phyloP scores from a whole-genome alignment of 1,284 basidiomycete genomes.

The Puccinia polysora region DNA sequence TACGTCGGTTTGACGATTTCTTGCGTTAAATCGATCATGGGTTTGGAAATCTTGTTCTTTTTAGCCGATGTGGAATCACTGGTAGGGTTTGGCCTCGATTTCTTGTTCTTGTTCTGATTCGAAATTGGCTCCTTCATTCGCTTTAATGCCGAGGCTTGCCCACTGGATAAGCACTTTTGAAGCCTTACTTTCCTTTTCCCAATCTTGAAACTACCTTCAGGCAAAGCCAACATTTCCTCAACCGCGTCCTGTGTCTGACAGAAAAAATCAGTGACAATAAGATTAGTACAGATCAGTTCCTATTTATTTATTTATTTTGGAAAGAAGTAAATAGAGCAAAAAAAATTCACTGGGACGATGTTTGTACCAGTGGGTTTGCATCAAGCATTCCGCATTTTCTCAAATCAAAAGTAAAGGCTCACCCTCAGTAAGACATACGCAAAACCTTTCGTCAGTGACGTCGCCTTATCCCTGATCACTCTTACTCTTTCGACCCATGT shows the following conservation, averaged over 20 bases:
- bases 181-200: slow-evolving; percentile 38
- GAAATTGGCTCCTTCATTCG: slow-evolving; percentile 1
- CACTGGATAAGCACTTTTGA: slow-evolving; percentile 25
- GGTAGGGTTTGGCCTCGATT: not conserved
- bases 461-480: slow-evolving; percentile 38
- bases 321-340: too few relatives aligned
- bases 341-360: not conserved
- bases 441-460: slow-evolving; percentile 36
- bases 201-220: slow-evolving; percentile 30
- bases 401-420: not conserved
- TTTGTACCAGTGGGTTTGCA: not conserved
- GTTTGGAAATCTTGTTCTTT: not conserved
- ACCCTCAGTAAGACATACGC: slow-evolving; percentile 40
- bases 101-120: not conserved
- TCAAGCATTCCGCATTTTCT: not conserved
- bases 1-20: slow-evolving; percentile 12
- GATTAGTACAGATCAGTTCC: not conserved
- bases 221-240: slow-evolving; percentile 39
- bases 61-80: not conserved
- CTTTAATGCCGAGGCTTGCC: slow-evolving; percentile 22
- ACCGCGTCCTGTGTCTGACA: slow-evolving; percentile 29
- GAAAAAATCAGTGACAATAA: not conserved
- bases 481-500: slow-evolving; percentile 37
- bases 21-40: slow-evolving; percentile 5
- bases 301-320: too few relatives aligned